These are phyloP conservation scores for Glycine latifolia DNA, from an alignment of 306 rosid species.

Conservation along the genomic window DNA sequence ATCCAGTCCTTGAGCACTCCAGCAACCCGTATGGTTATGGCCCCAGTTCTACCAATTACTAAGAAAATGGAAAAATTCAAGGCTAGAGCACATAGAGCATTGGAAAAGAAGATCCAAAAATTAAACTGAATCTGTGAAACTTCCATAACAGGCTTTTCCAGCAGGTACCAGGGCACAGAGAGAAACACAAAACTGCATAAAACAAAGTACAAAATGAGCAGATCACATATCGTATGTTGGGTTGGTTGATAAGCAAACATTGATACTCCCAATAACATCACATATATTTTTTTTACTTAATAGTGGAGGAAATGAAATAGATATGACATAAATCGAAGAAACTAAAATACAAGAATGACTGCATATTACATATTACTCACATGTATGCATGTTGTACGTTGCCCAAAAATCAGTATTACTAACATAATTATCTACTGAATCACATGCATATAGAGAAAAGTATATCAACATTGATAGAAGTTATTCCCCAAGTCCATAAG, in stretches of 20 bases:
- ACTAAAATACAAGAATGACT: neutral
- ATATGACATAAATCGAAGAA: constrained; percentile 9
- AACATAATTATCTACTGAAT: neutral
- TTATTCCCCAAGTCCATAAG: constrained; percentile 5
- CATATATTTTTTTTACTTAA: neutral
- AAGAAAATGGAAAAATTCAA: constrained; percentile 95
- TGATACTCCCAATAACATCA: constrained; percentile 13
- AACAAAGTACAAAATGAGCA: constrained; percentile 38
- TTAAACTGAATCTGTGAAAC: constrained; percentile 89
- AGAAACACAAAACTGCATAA: constrained; percentile 87
- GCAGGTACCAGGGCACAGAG: constrained; percentile 85
- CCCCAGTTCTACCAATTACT: constrained; percentile 97
- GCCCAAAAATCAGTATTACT: neutral
- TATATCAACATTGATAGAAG: neutral
- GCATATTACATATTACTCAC: neutral
- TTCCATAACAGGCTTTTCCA: constrained; percentile 90
- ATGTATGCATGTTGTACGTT: neutral
- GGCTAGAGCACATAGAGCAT: constrained; percentile 92
- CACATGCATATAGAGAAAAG: neutral
- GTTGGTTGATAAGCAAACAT: constrained; percentile 13
- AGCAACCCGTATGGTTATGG: constrained; percentile 92
- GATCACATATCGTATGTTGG: constrained; percentile 3
- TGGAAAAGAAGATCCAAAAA: constrained; percentile 92
- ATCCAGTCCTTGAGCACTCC: constrained; percentile 99
- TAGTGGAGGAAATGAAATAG: constrained; percentile 5